Evolutionary conservation across 2,329 filamentous ascomycete species (phyloP), one percentile per base, ranked within the genome.

Genomic region (Fusarium sp.): DNA sequence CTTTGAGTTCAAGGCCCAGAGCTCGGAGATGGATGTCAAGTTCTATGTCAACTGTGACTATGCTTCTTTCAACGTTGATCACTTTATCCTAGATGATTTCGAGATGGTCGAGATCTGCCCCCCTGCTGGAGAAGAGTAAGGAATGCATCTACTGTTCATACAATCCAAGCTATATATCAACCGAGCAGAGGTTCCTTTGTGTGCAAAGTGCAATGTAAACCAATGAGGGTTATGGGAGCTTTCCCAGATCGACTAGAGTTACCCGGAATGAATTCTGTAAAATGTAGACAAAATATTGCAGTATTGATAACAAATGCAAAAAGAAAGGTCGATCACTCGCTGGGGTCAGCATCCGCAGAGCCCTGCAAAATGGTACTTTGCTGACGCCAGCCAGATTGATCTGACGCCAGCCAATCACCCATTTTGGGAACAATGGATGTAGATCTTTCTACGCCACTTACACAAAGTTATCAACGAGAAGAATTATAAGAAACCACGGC

Each of bases 371-470:
- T 20, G 18, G 30, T 38, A 52, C 49, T 52, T 34, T 27, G 49
- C 49, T 52, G 49, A 52, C 49, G 49, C 49, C 49, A 52, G 49
- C 49, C 49, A 52, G 49, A 52, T 52, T 52, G 6, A 52, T 20
- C 49, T 52, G 49, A 52, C 49, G 49, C 49, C 32, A 52, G 49
- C 49, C 49, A 52, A 52, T 27, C 18, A 16, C 22, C 24, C 9
- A 20, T 27, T 27, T n/a, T 11, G 15, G 32, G 18, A 52, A 40
- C 18, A 12, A 20, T 15, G 12, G 20, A 10, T 52, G 49, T 3
- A 25, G 49, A 52, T 52, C 49, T 3, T 20, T 12, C 2, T 3
- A 40, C 11, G 2, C 11, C 12, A 16, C 6, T 4, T 16, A 52
- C 18, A 42, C 32, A 52, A 27, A 52, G 5, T 40, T 34, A 24